phyloP scores from a whole-genome alignment of 371 early-diverging fungal genomes.

The Mycotypha africana region DNA sequence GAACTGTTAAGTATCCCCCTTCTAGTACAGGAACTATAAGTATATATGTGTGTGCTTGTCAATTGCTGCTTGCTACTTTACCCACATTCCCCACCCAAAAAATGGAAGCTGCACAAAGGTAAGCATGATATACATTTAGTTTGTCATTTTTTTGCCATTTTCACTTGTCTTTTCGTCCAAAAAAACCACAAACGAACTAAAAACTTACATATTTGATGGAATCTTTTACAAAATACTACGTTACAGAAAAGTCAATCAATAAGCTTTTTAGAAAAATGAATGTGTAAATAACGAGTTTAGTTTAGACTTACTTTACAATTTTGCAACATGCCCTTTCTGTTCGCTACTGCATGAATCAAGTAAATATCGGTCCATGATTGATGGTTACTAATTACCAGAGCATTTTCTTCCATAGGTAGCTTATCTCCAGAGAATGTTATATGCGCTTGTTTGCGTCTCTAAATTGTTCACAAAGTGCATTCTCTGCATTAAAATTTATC shows the following conservation, averaged over 20 bases:
- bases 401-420: constrained; percentile 51
- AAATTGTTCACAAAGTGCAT: not conserved
- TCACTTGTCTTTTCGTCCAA: not conserved
- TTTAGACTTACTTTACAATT: constrained; percentile 51
- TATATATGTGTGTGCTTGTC: no score
- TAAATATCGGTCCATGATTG: constrained; percentile 62
- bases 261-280: no score
- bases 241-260: no score
- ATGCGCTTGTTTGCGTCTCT: constrained; percentile 44
- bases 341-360: constrained; percentile 60
- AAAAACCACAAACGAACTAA: no score
- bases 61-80: constrained; percentile 14
- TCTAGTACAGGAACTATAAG: no score
- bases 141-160: not conserved
- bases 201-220: constrained; percentile 58
- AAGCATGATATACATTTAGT: not conserved
- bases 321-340: constrained; percentile 54
- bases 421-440: constrained; percentile 65
- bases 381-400: constrained; percentile 63
- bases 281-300: no score
- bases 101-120: constrained; percentile 39
- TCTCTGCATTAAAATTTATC: not conserved
- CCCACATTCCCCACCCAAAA: constrained; percentile 64
- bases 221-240: constrained; percentile 73
- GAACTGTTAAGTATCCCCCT: not conserved